phyloP scores from a whole-genome alignment of 2,329 filamentous ascomycete species.

The Harringtonia lauricola region DNA sequence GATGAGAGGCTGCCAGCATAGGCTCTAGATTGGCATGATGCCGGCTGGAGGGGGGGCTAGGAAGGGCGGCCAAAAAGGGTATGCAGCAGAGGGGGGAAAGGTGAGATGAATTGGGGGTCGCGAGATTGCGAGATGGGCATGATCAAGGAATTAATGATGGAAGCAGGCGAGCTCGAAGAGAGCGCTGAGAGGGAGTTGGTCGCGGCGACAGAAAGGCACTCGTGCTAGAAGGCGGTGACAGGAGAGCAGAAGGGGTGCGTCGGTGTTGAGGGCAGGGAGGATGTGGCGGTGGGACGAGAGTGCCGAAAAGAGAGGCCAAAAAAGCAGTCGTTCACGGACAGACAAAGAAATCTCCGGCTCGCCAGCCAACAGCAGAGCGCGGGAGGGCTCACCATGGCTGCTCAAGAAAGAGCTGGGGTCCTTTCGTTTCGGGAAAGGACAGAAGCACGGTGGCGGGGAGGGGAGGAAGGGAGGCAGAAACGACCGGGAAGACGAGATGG shows the following conservation, averaged over 20 bases:
- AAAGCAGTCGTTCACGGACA: no score
- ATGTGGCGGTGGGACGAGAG: no score
- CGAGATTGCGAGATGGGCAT: not conserved
- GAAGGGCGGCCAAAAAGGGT: not conserved
- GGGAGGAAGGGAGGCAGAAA: not conserved
- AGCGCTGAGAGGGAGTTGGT: no score
- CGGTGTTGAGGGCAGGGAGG: no score
- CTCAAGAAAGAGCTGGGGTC: not conserved
- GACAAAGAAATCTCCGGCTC: no score
- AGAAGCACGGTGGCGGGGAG: not conserved
- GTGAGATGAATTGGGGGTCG: not conserved
- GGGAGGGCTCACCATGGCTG: conserved; percentile 4
- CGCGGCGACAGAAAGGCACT: not conserved
- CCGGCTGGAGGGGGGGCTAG: not conserved
- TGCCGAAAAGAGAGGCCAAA: not conserved
- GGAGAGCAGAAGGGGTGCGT: not conserved
- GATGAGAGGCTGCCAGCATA: not conserved
- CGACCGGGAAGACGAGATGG: not conserved
- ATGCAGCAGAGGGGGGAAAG: not conserved
- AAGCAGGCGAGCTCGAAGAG: not conserved
- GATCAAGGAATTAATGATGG: not conserved
- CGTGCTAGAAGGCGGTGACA: not conserved
- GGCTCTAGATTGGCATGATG: not conserved
- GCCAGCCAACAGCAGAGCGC: no score
- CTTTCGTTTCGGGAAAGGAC: no score